Conservation (phyloP, 225 moss, liverwort and hornwort species). For the Marchantia polymorpha region DNA sequence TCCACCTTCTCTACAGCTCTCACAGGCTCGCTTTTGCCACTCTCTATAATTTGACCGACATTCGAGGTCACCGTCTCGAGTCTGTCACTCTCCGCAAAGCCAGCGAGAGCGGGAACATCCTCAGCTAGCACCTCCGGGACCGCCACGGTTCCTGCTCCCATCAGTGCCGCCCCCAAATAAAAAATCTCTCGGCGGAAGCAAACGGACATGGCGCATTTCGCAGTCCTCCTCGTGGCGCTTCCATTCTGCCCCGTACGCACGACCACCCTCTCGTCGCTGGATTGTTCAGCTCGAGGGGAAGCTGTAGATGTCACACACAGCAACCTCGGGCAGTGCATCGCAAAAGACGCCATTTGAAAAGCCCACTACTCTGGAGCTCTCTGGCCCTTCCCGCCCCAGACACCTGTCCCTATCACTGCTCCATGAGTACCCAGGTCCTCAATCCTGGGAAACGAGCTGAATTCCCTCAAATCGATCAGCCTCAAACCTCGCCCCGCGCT, state of each 20-base stretch:
- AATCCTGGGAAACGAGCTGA: no score
- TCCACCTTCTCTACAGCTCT: constrained; percentile 34
- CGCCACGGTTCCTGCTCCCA: neutral
- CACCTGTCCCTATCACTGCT: neutral
- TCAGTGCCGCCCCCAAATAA: constrained; percentile 16
- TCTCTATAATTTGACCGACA: neutral
- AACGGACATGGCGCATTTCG: neutral
- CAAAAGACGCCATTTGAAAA: constrained; percentile 15
- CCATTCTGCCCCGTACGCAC: neutral
- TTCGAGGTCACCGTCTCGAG: neutral
- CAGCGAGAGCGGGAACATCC: neutral
- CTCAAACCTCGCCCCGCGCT: neutral
- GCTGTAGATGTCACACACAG: neutral
- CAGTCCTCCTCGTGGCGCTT: neutral
- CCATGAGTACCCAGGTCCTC: neutral
- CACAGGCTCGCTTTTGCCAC: neutral
- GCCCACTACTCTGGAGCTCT: no score
- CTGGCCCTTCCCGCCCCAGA: neutral
- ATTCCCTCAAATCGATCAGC: neutral
- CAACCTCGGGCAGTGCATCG: constrained; percentile 8
- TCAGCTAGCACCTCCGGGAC: constrained; percentile 10
- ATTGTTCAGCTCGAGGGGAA: constrained; percentile 14
- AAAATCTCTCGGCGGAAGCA: constrained; percentile 32
- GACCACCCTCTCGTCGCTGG: neutral
- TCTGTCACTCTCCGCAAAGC: neutral